Base-by-base conservation (phyloP, 306 rosid genomes). In the Rubus idaeus region DNA sequence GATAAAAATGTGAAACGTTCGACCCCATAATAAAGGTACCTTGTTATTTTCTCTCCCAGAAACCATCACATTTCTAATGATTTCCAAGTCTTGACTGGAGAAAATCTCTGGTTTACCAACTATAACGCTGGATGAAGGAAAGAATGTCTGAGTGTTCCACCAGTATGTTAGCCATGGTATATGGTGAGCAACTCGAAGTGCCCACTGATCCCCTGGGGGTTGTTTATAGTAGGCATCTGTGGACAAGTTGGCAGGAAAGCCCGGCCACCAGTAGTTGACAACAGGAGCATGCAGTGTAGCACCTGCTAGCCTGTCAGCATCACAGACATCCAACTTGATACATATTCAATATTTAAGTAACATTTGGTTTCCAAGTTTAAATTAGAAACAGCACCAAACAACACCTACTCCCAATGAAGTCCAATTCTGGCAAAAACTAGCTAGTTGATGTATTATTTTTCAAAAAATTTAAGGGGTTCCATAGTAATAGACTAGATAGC, bases 61-160 rank as follows among this genome's bases (percentile, higher is more conserved):
- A 18, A n/a, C 10, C 13, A 21, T 45, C 12, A 17, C 42, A 8
- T 76, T 76, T 68, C 47, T 69, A 11, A 84, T 0, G 42, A 87
- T 47, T 58, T 78, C 71, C 9, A 83, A 63, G 77, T 89, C 91
- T 69, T 85, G 88, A 39, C 7, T 56, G 7, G 89, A 81, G 71
- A 87, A 78, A 52, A 82, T 2, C 13, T 75, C 74, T 62, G 78
- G 79, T 35, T 76, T 87, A 12, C 1, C 3, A 13, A 51, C 41
- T 2, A 76, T 63, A 47, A 74, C 84, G 44, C 89, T 87, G 63
- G 81, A 78, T 23, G 80, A 13, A 8, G 91, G 91, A 73, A 89
- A 89, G 74, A 84, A 78, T 0, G 85, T 85, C 75, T 87, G 89
- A 73, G 86, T 89, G 47, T 82, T 66, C 93, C 91, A 87, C 89